phyloP scores from a whole-genome alignment of 2,329 filamentous ascomycete genomes.

The Exophiala xenobiotica region DNA sequence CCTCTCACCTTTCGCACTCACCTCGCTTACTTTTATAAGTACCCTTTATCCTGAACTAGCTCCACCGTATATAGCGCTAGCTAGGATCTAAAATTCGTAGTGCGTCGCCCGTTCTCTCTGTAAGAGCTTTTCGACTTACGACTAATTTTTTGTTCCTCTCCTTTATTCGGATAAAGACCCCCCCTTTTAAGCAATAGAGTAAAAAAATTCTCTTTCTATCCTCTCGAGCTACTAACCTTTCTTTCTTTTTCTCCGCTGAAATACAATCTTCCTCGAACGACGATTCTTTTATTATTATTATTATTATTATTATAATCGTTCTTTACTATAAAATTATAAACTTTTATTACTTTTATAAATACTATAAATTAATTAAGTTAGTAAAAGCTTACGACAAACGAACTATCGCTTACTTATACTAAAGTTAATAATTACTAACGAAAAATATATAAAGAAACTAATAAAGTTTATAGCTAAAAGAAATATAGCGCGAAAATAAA shows the following conservation, averaged over 20 bases:
- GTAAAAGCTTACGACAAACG: background rate
- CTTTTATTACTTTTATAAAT: background rate
- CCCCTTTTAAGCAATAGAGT: background rate
- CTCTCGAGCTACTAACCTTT: background rate
- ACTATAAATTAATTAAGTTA: background rate
- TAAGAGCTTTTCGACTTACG: background rate
- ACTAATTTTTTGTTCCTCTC: background rate
- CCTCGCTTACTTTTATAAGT: background rate
- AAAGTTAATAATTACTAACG: background rate
- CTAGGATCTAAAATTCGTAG: background rate
- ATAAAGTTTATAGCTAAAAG: conserved; percentile 4
- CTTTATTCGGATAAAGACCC: background rate
- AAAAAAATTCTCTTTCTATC: background rate
- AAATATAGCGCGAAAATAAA: conserved; percentile 14
- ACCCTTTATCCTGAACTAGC: background rate
- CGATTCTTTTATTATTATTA: no score
- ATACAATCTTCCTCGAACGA: background rate
- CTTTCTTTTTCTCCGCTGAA: background rate
- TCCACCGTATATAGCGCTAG: background rate
- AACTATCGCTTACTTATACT: background rate
- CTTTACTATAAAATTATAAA: no score
- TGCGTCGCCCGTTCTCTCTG: background rate
- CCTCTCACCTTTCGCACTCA: background rate
- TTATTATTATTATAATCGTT: no score
- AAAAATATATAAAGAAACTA: background rate